phyloP scores from a whole-genome alignment of 192 early-diverging fungal species.

The Chytriomyces confervae region DNA sequence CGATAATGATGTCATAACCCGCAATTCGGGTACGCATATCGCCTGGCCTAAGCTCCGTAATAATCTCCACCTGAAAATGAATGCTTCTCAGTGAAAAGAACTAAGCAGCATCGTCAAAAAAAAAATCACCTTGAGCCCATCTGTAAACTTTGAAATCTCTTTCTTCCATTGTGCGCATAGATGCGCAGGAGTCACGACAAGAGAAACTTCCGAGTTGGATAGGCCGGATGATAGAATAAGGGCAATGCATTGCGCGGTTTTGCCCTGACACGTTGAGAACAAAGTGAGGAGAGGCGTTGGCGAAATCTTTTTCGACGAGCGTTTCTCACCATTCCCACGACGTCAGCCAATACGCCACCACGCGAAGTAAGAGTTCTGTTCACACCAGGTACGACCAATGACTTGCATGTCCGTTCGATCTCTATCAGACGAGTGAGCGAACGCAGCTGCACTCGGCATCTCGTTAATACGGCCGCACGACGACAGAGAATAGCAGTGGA shows the following conservation, averaged over 20 bases:
- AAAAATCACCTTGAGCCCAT: not conserved
- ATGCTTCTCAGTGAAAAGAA: too few species aligned
- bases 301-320: not conserved
- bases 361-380: not conserved
- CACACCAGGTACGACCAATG: constrained; percentile 10
- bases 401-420: not conserved
- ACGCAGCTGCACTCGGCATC: not conserved
- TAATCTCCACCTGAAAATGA: not conserved
- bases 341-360: constrained; percentile 25
- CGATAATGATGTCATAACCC: constrained; percentile 11
- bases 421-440: not conserved
- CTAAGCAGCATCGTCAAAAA: not conserved
- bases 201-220: not conserved
- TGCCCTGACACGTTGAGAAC: not conserved
- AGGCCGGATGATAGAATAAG: not conserved
- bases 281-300: not conserved
- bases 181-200: constrained; percentile 24
- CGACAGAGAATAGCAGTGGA: too few species aligned
- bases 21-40: not conserved
- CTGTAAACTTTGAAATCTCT: constrained; percentile 23
- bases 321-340: constrained; percentile 11
- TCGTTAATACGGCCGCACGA: too few species aligned
- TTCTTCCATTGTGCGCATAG: constrained; percentile 11
- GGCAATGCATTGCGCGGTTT: constrained; percentile 24
- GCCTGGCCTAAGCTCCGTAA: not conserved